phyloP scores from a whole-genome alignment of 2,329 filamentous ascomycete species.

The Nannizziopsis arthrosporioides region DNA sequence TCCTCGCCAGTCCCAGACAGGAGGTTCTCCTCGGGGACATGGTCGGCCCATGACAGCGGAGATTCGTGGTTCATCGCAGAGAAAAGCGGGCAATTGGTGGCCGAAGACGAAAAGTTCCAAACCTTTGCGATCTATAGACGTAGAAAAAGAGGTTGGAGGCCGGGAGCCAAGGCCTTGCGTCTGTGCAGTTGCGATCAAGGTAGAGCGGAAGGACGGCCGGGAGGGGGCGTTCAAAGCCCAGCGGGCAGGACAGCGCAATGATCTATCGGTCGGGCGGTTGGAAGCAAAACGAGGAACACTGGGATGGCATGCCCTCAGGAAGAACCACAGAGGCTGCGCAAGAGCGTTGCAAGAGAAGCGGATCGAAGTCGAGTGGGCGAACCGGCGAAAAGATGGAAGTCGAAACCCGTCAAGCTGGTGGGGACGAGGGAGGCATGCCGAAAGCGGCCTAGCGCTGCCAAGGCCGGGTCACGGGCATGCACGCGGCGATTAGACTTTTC shows the following conservation, averaged over 20 bases:
- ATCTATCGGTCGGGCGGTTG: conserved; percentile 2
- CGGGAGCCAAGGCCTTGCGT: neutral
- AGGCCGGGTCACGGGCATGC: conserved; percentile 2
- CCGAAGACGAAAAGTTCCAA: neutral
- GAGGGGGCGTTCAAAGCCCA: neutral
- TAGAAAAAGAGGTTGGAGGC: neutral
- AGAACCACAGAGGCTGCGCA: neutral
- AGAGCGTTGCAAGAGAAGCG: neutral
- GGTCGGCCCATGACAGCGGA: conserved; percentile 31
- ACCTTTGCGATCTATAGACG: neutral
- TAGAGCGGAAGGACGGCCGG: neutral
- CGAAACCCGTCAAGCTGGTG: neutral
- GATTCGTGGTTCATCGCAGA: conserved; percentile 30
- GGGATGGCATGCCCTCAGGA: neutral
- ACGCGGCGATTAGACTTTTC: no score
- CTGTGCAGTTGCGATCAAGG: neutral
- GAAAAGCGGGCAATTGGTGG: neutral
- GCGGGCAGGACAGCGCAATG: neutral
- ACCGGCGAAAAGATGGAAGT: neutral
- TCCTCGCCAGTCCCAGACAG: conserved; percentile 34
- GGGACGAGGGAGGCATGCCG: conserved; percentile 1
- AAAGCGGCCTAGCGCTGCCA: conserved; percentile 4
- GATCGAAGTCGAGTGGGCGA: neutral
- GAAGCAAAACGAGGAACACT: neutral
- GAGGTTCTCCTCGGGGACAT: conserved; percentile 30